These are phyloP conservation scores for Fusarium denticulatum DNA, from an alignment of 2,329 filamentous ascomycete species.

Conservation along the genomic window DNA sequence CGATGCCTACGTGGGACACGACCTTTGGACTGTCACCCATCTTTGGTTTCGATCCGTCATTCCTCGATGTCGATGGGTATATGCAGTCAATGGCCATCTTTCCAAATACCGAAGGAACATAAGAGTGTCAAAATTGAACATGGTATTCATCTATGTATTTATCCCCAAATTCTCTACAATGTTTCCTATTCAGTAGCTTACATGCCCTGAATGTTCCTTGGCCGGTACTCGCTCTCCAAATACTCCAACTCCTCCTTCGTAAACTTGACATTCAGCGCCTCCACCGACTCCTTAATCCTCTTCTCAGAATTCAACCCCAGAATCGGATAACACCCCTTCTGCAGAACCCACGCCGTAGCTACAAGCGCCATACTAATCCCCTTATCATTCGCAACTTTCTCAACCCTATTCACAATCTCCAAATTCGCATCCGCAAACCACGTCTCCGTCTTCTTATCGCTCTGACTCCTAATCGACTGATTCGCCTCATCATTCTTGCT, in stretches of 20 bases:
- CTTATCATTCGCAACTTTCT: slow-evolving; percentile 67
- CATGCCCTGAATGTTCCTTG: slow-evolving; percentile 57
- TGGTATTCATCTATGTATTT: too few species aligned
- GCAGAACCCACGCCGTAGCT: slow-evolving; percentile 71
- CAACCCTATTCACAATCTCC: slow-evolving; percentile 49
- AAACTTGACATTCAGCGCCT: slow-evolving; percentile 57
- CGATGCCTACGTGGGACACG: slow-evolving; percentile 39
- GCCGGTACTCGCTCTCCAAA: slow-evolving; percentile 69
- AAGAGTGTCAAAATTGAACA: too few species aligned
- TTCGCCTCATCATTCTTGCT: slow-evolving; percentile 13
- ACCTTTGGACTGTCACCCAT: slow-evolving; percentile 45
- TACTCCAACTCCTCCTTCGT: slow-evolving; percentile 68
- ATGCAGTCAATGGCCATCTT: slow-evolving; percentile 33
- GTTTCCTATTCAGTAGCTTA: too few species aligned
- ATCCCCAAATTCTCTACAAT: too few species aligned
- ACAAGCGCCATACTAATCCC: slow-evolving; percentile 71
- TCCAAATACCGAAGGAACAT: slow-evolving; percentile 1
- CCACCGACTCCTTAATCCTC: slow-evolving; percentile 70
- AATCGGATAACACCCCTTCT: slow-evolving; percentile 66
- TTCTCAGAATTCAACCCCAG: slow-evolving; percentile 67
- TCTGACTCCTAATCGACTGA: slow-evolving; percentile 29
- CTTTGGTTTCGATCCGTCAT: slow-evolving; percentile 43
- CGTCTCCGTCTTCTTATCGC: slow-evolving; percentile 30
- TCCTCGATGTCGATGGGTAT: slow-evolving; percentile 24
- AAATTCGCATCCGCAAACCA: slow-evolving; percentile 45